These are phyloP conservation scores for Penicillium odoratum DNA, from an alignment of 495 filamentous ascomycete genomes.

Conservation along the genomic window DNA sequence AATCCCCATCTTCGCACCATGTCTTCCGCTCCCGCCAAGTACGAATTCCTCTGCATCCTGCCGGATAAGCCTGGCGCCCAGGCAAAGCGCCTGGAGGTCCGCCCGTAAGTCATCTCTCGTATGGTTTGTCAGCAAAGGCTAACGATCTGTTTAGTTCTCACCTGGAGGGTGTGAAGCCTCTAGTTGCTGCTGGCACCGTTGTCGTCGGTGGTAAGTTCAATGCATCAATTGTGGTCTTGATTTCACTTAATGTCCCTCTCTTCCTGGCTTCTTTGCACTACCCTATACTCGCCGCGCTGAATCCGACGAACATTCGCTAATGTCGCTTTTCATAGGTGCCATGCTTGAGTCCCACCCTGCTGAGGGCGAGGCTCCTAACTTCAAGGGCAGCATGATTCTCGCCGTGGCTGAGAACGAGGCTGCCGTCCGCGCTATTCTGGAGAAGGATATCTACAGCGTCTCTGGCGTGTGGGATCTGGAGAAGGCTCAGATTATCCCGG, in stretches of 20 bases:
- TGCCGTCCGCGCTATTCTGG: slow-evolving; percentile 63
- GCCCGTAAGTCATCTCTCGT: slow-evolving; percentile 51
- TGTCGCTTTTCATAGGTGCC: slow-evolving; percentile 51
- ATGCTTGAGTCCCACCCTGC: slow-evolving; percentile 66
- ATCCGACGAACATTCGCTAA: neutral
- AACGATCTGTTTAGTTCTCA: slow-evolving; percentile 25
- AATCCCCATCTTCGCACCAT: slow-evolving; percentile 22
- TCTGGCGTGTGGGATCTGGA: slow-evolving; percentile 82
- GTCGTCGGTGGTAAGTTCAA: slow-evolving; percentile 40
- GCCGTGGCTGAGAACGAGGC: slow-evolving; percentile 63
- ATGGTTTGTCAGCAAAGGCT: too few relatives aligned
- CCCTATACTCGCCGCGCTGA: too few relatives aligned
- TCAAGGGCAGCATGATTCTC: slow-evolving; percentile 71
- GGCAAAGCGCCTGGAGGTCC: slow-evolving; percentile 67
- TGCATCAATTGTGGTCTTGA: neutral
- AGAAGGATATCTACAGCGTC: slow-evolving; percentile 69
- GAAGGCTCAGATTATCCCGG: slow-evolving; percentile 60
- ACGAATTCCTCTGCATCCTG: slow-evolving; percentile 83
- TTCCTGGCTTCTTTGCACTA: too few relatives aligned
- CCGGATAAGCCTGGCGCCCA: slow-evolving; percentile 72
- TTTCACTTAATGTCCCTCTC: too few relatives aligned
- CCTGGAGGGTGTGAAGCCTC: slow-evolving; percentile 36
- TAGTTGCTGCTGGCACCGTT: slow-evolving; percentile 32
- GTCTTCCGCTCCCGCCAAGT: slow-evolving; percentile 47
- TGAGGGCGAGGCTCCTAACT: slow-evolving; percentile 60